These are phyloP conservation scores for Cryptococcus maquisensis DNA, from an alignment of 1,284 basidiomycete genomes.

Conservation along the genomic window DNA sequence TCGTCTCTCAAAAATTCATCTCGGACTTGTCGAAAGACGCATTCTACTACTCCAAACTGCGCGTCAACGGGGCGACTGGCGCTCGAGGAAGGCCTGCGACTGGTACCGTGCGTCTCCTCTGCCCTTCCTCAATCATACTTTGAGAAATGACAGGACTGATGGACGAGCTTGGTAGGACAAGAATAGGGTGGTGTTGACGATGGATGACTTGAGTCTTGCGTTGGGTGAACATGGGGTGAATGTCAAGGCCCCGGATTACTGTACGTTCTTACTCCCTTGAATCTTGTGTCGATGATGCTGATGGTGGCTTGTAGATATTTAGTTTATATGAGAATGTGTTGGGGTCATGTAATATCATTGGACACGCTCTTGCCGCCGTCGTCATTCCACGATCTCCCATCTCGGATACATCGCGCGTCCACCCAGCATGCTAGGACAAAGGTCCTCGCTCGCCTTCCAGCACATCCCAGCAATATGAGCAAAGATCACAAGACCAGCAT, in stretches of 20 bases:
- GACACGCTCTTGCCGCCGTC: too few species aligned
- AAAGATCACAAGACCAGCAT: too few species aligned
- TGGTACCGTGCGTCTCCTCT: conserved; percentile 18
- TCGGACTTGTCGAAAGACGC: conserved; percentile 96
- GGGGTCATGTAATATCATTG: too few species aligned
- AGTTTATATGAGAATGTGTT: too few species aligned
- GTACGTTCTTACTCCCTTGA: conserved; percentile 23
- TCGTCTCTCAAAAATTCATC: conserved; percentile 97
- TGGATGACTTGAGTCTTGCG: conserved; percentile 93
- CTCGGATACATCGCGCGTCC: too few species aligned
- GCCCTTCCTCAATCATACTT: background rate
- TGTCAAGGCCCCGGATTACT: conserved; percentile 80
- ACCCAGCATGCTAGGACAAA: too few species aligned
- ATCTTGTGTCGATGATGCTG: too few species aligned
- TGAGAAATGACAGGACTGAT: background rate
- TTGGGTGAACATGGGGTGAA: conserved; percentile 93
- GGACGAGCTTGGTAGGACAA: conserved; percentile 60
- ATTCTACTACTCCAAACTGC: conserved; percentile 93
- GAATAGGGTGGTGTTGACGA: conserved; percentile 91
- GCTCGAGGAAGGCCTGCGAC: conserved; percentile 46
- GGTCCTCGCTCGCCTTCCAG: too few species aligned
- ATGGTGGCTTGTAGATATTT: too few species aligned
- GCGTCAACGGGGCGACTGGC: conserved; percentile 55
- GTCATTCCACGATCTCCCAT: too few species aligned
- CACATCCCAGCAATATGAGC: too few species aligned